These are phyloP conservation scores for Mortierella sp. DNA, from an alignment of 371 early-diverging fungal species.

Conservation along the genomic window DNA sequence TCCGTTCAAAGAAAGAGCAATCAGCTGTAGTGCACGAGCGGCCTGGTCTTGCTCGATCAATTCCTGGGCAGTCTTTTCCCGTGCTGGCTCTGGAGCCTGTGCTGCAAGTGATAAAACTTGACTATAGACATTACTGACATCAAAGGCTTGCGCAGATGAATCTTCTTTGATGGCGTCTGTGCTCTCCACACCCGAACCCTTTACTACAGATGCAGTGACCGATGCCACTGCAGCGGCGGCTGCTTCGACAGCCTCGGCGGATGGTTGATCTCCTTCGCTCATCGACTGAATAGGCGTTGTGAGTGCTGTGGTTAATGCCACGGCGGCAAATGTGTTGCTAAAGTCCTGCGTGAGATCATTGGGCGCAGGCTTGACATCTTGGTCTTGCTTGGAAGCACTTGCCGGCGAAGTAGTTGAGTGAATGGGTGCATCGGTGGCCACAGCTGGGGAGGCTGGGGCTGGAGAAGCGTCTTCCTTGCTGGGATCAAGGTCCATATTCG, in stretches of 20 bases:
- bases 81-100: slow-evolving; percentile 15
- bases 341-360: slow-evolving; percentile 15
- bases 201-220: slow-evolving; percentile 36
- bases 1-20: slow-evolving; percentile 37
- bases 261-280: slow-evolving; percentile 17
- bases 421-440: not conserved
- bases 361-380: too few relatives aligned
- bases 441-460: not conserved
- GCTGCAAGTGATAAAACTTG: slow-evolving; percentile 37
- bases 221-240: slow-evolving; percentile 41
- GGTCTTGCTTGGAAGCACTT: not conserved
- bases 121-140: slow-evolving; percentile 32
- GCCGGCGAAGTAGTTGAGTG: not conserved
- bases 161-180: not conserved
- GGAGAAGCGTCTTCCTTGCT: not conserved
- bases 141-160: slow-evolving; percentile 17
- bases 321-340: slow-evolving; percentile 19
- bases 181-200: slow-evolving; percentile 7
- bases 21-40: slow-evolving; percentile 40
- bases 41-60: slow-evolving; percentile 43
- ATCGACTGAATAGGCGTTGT: slow-evolving; percentile 35
- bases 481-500: too few relatives aligned
- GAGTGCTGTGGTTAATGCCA: slow-evolving; percentile 43
- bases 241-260: slow-evolving; percentile 1
- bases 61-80: slow-evolving; percentile 38